Percentiles rank a stretch among this genome's conserved stretches.
Conservation (phyloP, 108 stramenopile genomes). For the Cyclotella sp. region DNA sequence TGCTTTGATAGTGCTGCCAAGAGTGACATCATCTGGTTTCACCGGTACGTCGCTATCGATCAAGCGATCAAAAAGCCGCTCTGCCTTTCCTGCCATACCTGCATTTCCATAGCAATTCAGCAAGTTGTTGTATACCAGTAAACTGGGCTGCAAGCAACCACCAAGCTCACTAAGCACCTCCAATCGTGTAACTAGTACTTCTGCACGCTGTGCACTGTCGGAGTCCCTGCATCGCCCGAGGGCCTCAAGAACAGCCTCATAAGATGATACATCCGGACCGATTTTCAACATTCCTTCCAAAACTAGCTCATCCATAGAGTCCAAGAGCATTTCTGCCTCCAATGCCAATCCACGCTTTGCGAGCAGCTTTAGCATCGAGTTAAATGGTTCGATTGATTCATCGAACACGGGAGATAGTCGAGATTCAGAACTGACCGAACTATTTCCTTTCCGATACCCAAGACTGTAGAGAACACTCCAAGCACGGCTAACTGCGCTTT, state of each 20-base stretch:
- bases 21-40: slow-evolving; percentile 23
- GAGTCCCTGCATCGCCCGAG: slow-evolving; percentile 34
- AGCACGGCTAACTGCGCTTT: slow-evolving; percentile 29
- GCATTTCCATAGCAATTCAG: slow-evolving; percentile 33
- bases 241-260: slow-evolving; percentile 49
- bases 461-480: slow-evolving; percentile 34
- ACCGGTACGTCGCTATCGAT: background rate
- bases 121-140: slow-evolving; percentile 37
- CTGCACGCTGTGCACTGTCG: slow-evolving; percentile 32
- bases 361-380: slow-evolving; percentile 47
- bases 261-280: slow-evolving; percentile 33
- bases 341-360: slow-evolving; percentile 42
- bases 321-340: slow-evolving; percentile 30
- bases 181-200: slow-evolving; percentile 38
- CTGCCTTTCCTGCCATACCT: slow-evolving; percentile 45
- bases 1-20: slow-evolving; percentile 49
- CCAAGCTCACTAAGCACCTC: slow-evolving; percentile 46
- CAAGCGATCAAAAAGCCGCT: slow-evolving; percentile 31
- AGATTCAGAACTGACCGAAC: background rate
- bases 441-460: slow-evolving; percentile 23
- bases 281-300: slow-evolving; percentile 21
- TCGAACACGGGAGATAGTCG: slow-evolving; percentile 7
- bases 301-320: slow-evolving; percentile 39
- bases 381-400: slow-evolving; percentile 27
- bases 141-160: slow-evolving; percentile 30